Evolutionary conservation across 495 filamentous ascomycete species (phyloP).

Genomic region (Penicillium odoratum): DNA sequence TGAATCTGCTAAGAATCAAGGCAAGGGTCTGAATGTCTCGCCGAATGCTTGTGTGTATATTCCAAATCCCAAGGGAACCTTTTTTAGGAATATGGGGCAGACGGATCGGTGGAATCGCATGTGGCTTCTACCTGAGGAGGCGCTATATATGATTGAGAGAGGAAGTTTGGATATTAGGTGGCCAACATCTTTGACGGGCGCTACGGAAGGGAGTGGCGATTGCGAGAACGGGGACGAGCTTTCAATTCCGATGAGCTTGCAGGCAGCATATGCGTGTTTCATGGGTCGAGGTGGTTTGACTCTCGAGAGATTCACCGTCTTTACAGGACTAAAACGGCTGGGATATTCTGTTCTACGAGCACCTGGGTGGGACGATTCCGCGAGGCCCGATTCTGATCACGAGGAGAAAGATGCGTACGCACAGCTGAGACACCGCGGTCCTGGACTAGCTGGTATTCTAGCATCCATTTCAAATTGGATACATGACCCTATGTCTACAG

Average conservation of each 20-base stretch:
- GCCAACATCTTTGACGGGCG: constrained; percentile 48
- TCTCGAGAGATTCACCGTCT: constrained; percentile 86
- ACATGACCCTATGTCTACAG: constrained; percentile 26
- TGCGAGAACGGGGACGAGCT: constrained; percentile 37
- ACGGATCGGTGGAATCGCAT: constrained; percentile 57
- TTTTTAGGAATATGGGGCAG: constrained; percentile 60
- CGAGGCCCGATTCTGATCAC: constrained; percentile 9
- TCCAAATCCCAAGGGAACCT: constrained; percentile 46
- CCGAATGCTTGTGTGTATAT: constrained; percentile 46
- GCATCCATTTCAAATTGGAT: constrained; percentile 38
- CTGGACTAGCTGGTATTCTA: constrained; percentile 38
- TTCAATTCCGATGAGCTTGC: constrained; percentile 80
- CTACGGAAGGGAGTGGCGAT: constrained; percentile 26
- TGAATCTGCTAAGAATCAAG: constrained; percentile 12
- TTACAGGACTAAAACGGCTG: constrained; percentile 73
- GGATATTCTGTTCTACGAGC: constrained; percentile 80
- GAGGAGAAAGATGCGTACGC: constrained; percentile 4
- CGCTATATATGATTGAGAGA: constrained; percentile 82
- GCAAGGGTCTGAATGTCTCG: constrained; percentile 27
- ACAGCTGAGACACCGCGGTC: constrained; percentile 19
- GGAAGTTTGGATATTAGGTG: constrained; percentile 85
- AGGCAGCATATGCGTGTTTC: constrained; percentile 83
- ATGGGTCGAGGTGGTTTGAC: constrained; percentile 64
- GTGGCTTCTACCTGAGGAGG: constrained; percentile 91
- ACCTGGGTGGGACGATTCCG: constrained; percentile 50